Percentiles rank a stretch among this genome's conserved stretches.
These are phyloP conservation scores for Fusarium irregulare DNA, from an alignment of 2,329 filamentous ascomycete species.

Conservation along the genomic window DNA sequence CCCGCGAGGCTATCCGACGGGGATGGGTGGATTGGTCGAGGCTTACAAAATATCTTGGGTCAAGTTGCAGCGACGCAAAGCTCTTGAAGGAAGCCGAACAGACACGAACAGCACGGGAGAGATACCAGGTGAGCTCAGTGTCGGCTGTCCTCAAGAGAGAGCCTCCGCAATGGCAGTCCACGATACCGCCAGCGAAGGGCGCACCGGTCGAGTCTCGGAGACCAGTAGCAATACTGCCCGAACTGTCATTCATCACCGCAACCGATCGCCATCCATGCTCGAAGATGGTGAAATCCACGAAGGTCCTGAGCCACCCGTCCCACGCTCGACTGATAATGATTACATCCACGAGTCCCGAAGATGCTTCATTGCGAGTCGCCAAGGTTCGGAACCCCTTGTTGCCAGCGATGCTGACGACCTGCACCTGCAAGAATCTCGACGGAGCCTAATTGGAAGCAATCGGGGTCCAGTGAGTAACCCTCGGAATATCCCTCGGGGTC, in stretches of 20 bases:
- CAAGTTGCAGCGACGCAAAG: neutral
- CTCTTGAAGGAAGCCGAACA: accelerated
- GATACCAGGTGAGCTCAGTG: neutral
- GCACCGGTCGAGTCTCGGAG: neutral
- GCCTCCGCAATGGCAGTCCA: too few relatives aligned
- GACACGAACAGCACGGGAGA: accelerated
- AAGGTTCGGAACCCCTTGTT: accelerated
- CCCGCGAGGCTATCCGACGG: accelerated
- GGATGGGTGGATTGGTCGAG: neutral
- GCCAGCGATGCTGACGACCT: neutral
- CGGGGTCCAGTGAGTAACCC: accelerated
- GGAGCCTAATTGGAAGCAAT: neutral
- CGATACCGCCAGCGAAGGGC: neutral
- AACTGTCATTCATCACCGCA: too few relatives aligned
- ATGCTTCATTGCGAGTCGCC: neutral
- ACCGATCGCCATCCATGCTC: neutral
- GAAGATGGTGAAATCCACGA: neutral
- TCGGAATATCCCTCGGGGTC: neutral
- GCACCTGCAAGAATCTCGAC: neutral
- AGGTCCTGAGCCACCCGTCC: accelerated
- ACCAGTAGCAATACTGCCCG: too few relatives aligned
- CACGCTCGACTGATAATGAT: neutral
- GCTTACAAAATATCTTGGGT: neutral
- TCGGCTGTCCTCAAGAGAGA: too few relatives aligned
- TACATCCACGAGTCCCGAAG: neutral